Evolutionary conservation across 352 stramenopile genomes (phyloP), one percentile per base, ranked within the genome.

Genomic region (Hyaloperonospora arabidopsidis): DNA sequence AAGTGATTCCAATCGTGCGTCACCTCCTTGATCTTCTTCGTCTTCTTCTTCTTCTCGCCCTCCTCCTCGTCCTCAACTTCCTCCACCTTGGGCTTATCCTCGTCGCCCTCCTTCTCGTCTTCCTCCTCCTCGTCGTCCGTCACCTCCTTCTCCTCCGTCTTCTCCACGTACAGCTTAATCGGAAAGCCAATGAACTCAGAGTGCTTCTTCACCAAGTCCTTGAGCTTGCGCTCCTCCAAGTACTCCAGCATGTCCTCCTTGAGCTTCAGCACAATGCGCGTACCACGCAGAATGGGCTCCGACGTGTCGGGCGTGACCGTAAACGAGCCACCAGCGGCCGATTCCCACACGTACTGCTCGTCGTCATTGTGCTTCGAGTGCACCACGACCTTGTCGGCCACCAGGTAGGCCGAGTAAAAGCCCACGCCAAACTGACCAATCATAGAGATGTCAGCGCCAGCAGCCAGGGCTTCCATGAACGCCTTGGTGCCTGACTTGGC

Each of bases 101-200:
- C 94, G 10, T 98, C 95, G 32, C 75, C 90, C 48, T 95, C 86
- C 59, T 97, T 79, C 47, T 88, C 82, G 19, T 99, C 96, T 45
- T 98, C 95, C 22, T 98, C 96, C 59, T 98, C 96, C 52, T 99
- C 95, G 61, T 99, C 97, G 64, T 99, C 97, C n/a, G 76, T 88
- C 25, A 99, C 96, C 76, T 99, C 97, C 85, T 99, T 98, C 76
- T 99, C 97, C 51, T 93, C 96, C 52, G 95, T 98, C 93, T 99
- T 99, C 76, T 99, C 96, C 15, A 98, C 97, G 74, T 98, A 98
- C 14, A 99, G 87, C 79, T 98, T 98, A 79, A 99, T 99, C 29
- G 96, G 95, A 93, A 99, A 99, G 47, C 95, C 92, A 84, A 99
- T 99, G 82, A 99, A 99, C 79, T 99, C 97, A 7, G 92, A 98